Conservation (phyloP, 495 filamentous ascomycete species). For the Aspergillus affinis region DNA sequence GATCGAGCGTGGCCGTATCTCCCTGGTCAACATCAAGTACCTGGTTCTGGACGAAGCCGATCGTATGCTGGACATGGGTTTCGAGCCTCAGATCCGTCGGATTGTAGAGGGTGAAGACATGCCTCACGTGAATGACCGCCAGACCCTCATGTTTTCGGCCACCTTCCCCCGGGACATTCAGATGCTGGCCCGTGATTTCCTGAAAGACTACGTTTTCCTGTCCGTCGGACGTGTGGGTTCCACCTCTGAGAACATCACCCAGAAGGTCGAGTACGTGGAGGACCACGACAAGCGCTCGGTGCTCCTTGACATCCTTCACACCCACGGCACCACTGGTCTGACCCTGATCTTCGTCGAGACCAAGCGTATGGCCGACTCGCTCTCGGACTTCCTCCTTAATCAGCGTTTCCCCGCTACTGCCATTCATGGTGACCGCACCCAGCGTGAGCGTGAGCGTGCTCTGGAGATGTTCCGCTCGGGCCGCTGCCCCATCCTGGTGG, state of each 20-base stretch:
- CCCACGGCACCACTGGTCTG: conserved; percentile 77
- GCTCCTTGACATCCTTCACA: conserved; percentile 94
- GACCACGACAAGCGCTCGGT: conserved; percentile 97
- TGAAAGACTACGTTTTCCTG: conserved; percentile 98
- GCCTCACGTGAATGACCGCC: conserved; percentile 79
- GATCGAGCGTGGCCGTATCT: conserved; percentile 98
- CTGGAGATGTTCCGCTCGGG: conserved; percentile 95
- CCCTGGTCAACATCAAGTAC: conserved; percentile 95
- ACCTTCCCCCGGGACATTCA: conserved; percentile 99
- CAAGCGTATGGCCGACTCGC: conserved; percentile 97
- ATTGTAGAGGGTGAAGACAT: conserved; percentile 99
- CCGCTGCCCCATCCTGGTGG: conserved; percentile 92
- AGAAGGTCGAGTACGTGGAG: conserved; percentile 98
- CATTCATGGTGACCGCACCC: conserved; percentile 96
- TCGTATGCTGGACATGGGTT: conserved; percentile 99
- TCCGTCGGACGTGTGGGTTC: conserved; percentile 98
- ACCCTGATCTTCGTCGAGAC: conserved; percentile 99
- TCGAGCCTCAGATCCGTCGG: conserved; percentile 98
- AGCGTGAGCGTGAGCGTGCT: conserved; percentile 97
- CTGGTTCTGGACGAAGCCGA: conserved; percentile 99
- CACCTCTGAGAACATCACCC: conserved; percentile 99
- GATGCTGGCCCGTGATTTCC: conserved; percentile 96
- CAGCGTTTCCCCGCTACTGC: conserved; percentile 98
- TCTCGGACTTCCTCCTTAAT: conserved; percentile 97
- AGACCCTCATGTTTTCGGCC: conserved; percentile 99